Conservation (phyloP, 345 rosid species). For the Anacardium occidentale region DNA sequence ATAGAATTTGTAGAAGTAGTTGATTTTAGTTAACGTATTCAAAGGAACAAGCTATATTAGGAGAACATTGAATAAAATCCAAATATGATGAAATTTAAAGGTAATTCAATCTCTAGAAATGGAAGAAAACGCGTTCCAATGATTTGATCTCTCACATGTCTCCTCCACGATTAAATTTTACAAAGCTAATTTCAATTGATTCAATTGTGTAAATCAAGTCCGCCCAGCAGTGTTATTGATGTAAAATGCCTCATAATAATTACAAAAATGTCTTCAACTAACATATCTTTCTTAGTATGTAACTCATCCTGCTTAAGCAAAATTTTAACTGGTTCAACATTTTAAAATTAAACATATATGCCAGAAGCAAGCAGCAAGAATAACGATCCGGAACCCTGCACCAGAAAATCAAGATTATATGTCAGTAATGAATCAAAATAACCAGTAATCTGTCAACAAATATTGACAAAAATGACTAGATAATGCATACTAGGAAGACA, state of each 20-base stretch:
- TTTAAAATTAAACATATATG: conserved; percentile 60
- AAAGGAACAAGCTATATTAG: no score
- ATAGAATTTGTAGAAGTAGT: no score
- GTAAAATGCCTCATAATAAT: not conserved
- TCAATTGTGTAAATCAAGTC: no score
- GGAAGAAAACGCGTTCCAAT: no score
- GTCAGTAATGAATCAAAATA: conserved; percentile 13
- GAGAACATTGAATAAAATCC: no score
- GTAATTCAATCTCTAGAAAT: no score
- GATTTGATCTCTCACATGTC: no score
- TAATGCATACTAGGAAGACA: conserved; percentile 68
- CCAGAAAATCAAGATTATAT: conserved; percentile 15
- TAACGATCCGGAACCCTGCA: conserved; percentile 94
- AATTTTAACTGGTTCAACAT: conserved; percentile 13
- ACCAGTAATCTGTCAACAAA: not conserved
- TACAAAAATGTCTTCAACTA: conserved; percentile 8
- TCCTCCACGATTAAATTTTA: no score
- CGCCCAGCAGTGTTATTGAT: not conserved
- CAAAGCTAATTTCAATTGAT: no score
- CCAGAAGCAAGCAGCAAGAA: conserved; percentile 88
- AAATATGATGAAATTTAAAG: no score
- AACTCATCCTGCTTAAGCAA: conserved; percentile 16
- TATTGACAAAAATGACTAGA: not conserved
- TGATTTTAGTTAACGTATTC: no score
- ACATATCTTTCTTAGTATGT: conserved; percentile 12